Evolutionary conservation across 441 rosid genomes (phyloP), one percentile per base, ranked within the genome.

Genomic region (Lepidium campestre): DNA sequence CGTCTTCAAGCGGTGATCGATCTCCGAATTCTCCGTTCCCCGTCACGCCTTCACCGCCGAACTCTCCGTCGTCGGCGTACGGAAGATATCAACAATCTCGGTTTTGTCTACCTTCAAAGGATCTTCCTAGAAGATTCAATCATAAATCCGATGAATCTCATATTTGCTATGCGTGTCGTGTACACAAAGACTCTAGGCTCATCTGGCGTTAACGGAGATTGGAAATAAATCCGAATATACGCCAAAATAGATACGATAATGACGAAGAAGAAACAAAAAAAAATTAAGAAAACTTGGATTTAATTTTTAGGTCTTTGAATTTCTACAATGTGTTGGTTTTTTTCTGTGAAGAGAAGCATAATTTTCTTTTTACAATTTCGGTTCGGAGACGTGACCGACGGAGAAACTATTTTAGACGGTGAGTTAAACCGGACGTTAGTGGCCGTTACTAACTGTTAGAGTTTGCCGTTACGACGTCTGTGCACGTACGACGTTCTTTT

Each of bases 1-100:
- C 83, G 31, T 65, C 80, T 22, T 65, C 81, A 2, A 80, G 85
- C 52, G 57, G 78, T 11, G 78, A 76, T 56, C 55, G 62, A 52
- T 69, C 81, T 4, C 56, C 79, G 9, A 71, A 61, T 18, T 76
- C 75, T 6, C 57, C 70, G 2, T 19, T 52, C 20, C 18, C 59
- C 15, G 67, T 37, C 15, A 14, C 57, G 29, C 70, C 77, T 31
- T 49, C 73, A 1, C 71, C 68, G 4, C 76, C 65, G 31, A 76
- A 60, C 37, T 73, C 70, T 6, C 75, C 75, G 27, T 78, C 73
- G 0, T 61, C 78, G 32, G 58, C 52, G 12, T 50, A 45, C 18
- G 74, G 55, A 20, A 15, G 60, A 44, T 57, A 54, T 44, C n/a
- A 61, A 5, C 19, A 53, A 19, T 39, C 53, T 25, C 77, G 68